These are phyloP conservation scores for Coccomyxa sp. DNA, from an alignment of 139 green algal species.

Conservation along the genomic window DNA sequence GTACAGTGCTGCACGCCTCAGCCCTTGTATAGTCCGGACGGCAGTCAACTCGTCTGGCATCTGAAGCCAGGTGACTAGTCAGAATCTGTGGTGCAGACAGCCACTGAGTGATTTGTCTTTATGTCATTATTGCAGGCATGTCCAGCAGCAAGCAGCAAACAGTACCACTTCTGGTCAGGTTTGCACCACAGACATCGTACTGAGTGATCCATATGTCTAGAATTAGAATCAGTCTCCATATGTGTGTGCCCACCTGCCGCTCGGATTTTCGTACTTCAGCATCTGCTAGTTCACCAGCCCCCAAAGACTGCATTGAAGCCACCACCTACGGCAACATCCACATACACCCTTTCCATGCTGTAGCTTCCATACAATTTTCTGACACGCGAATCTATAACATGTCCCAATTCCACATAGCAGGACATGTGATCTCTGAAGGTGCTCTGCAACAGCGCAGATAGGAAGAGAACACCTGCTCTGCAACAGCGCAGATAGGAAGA, in stretches of 20 bases:
- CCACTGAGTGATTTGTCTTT: background rate
- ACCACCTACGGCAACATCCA: conserved; percentile 14
- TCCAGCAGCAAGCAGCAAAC: background rate
- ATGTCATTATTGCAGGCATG: background rate
- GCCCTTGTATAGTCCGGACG: background rate
- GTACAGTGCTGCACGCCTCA: background rate
- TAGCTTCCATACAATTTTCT: background rate
- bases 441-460: background rate
- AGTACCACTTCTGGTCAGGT: background rate
- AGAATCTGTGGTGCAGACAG: background rate
- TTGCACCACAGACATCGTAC: background rate
- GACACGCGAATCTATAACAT: background rate
- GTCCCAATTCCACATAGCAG: background rate
- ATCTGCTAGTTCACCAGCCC: conserved; percentile 31
- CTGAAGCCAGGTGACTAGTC: background rate
- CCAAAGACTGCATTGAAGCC: conserved; percentile 43
- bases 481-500: background rate
- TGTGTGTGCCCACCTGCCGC: no score
- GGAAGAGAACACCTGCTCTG: background rate
- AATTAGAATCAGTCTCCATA: background rate
- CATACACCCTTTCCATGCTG: background rate
- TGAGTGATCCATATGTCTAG: background rate
- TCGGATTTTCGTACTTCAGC: conserved; percentile 37
- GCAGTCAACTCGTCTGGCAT: background rate
- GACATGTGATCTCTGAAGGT: background rate